Conservation (phyloP, 176 grass and related monocot species). For the Musa beccarii region DNA sequence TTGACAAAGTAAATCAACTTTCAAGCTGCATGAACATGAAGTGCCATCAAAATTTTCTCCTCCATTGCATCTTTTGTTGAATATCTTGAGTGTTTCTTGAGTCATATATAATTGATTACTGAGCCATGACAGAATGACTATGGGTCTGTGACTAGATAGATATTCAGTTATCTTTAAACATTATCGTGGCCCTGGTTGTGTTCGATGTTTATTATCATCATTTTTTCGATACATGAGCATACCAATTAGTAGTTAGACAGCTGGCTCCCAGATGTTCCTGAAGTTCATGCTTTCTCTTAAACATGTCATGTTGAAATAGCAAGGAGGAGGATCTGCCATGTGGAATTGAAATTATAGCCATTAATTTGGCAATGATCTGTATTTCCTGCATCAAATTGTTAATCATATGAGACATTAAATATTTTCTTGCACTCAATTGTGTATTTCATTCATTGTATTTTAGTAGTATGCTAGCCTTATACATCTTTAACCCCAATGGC, state of each 20-base stretch:
- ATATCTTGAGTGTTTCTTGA: background rate
- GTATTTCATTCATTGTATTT: too few species aligned
- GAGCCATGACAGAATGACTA: background rate
- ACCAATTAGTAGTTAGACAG: background rate
- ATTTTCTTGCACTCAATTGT: too few species aligned
- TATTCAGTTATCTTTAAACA: background rate
- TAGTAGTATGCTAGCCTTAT: background rate
- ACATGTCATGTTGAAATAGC: too few species aligned
- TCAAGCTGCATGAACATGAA: too few species aligned
- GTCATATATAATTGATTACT: background rate
- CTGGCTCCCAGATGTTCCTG: background rate
- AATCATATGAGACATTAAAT: too few species aligned
- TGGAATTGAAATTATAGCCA: too few species aligned
- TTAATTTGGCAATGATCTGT: too few species aligned
- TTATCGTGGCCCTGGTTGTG: background rate
- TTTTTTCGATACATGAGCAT: background rate
- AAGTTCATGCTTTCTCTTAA: background rate
- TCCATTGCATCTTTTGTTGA: background rate
- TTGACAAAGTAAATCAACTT: too few species aligned
- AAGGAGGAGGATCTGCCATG: too few species aligned
- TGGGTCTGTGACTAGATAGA: background rate
- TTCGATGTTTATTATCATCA: background rate
- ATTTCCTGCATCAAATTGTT: too few species aligned
- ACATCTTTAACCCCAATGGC: background rate
- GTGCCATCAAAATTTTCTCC: background rate